phyloP scores from a whole-genome alignment of 2,329 filamentous ascomycete species.

The Colletotrichum sp. region DNA sequence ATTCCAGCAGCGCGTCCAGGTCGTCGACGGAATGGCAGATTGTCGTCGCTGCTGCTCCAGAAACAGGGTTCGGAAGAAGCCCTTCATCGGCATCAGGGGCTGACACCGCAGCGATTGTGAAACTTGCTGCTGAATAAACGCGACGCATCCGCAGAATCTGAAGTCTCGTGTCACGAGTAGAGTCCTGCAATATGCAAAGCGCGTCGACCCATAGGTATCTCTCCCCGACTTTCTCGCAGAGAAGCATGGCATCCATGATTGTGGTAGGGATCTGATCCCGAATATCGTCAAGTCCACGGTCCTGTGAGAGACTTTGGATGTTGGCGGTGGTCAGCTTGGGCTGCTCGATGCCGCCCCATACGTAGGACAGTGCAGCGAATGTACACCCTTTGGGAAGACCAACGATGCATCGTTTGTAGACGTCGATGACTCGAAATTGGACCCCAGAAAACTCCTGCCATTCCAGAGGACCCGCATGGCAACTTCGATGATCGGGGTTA shows the following conservation, averaged over 20 bases:
- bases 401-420: background rate
- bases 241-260: background rate
- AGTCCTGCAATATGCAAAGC: background rate
- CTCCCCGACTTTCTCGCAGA: background rate
- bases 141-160: background rate
- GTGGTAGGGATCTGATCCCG: background rate
- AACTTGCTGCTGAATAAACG: background rate
- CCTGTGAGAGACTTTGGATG: background rate
- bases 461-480: background rate
- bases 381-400: background rate
- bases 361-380: background rate
- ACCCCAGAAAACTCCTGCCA: background rate
- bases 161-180: background rate
- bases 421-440: background rate
- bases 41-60: background rate
- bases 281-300: background rate
- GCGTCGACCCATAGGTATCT: background rate
- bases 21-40: background rate
- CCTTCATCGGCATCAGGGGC: background rate
- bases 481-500: background rate
- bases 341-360: background rate
- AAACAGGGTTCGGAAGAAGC: background rate
- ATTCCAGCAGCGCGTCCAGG: background rate
- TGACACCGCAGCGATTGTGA: background rate
- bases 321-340: background rate